A percentile compares a stretch with the other conserved stretches of the same genome.
Evolutionary conservation across 306 rosid species (phyloP).

Genomic region (Cyamopsis tetragonoloba): DNA sequence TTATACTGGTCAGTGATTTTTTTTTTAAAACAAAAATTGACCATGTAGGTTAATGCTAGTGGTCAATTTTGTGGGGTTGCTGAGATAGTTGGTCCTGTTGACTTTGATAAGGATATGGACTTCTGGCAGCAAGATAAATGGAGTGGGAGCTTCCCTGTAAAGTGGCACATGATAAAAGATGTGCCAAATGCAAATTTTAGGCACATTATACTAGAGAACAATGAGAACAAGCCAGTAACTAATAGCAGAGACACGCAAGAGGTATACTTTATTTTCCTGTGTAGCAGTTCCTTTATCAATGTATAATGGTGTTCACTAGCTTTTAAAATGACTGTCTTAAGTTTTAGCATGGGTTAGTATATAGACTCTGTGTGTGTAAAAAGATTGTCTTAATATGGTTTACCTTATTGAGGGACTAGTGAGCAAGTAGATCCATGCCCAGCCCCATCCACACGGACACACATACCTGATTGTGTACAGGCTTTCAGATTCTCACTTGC

Average conservation of each 20-base stretch:
- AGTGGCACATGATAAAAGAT: conserved; percentile 91
- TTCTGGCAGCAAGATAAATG: conserved; percentile 99
- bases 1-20: conserved; percentile 18
- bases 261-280: conserved; percentile 34
- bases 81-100: conserved; percentile 91
- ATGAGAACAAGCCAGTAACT: conserved; percentile 93
- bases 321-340: neutral
- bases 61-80: conserved; percentile 96
- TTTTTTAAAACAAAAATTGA: too few species aligned
- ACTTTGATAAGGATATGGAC: conserved; percentile 83
- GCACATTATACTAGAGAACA: conserved; percentile 86
- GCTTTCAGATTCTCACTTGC: neutral
- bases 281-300: neutral
- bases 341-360: neutral
- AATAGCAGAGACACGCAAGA: conserved; percentile 98
- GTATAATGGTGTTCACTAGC: neutral
- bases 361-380: neutral
- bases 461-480: neutral
- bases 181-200: conserved; percentile 80
- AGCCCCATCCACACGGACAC: neutral
- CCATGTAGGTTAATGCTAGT: conserved; percentile 82
- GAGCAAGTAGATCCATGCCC: neutral
- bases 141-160: conserved; percentile 93
- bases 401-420: neutral
- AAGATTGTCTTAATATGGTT: neutral